Base-by-base conservation (phyloP, 1,284 basidiomycete genomes). In the Sanghuangporus weigelae region DNA sequence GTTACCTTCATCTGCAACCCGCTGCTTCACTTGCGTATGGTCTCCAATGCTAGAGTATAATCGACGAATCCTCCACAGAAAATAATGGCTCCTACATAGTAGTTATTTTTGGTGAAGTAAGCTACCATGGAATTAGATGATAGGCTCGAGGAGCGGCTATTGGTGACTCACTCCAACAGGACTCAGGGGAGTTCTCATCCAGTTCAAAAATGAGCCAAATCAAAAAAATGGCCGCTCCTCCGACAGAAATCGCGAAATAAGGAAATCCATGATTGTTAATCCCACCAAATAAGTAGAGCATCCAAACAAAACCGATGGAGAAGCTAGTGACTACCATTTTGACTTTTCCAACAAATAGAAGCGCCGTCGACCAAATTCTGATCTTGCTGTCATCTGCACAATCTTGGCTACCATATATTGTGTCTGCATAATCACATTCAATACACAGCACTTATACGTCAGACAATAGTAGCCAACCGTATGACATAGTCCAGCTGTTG, bases 371-470 rank as follows among this genome's bases (percentile, higher is more conserved):
- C 68, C 82, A 82, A 63, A 86, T 79, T 11, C 84, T 83, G 2
- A 79, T 81, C 51, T 75, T 72, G 3, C 79, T 69, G 68, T 86
- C 84, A 70, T 86, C 85, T 1, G 71, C 71, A 67, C 78, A 79
- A 69, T 86, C 80, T 69, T 83, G 83, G 69, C 82, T 82, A 1
- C 81, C 84, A 68, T 86, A 86, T 59, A 85, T 83, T 0, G 84
- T 85, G 68, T 86, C 57, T 46, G 4, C 23, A 21, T 14, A 35
- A 16, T 6, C 12, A 36, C 44, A 1, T 10, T 35, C 6, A 14
- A 19, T 8, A 6, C 3, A 7, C 26, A 2, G 19, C 7, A 31
- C 7, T 39, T 31, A 39, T 46, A 4, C 3, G 39, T 31, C 14
- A 48, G 14, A 35, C 14, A 38, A n/a, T 21, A 21, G 19, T 53